These are phyloP conservation scores for Neonectria punicea DNA, from an alignment of 2,329 filamentous ascomycete species.

Conservation along the genomic window DNA sequence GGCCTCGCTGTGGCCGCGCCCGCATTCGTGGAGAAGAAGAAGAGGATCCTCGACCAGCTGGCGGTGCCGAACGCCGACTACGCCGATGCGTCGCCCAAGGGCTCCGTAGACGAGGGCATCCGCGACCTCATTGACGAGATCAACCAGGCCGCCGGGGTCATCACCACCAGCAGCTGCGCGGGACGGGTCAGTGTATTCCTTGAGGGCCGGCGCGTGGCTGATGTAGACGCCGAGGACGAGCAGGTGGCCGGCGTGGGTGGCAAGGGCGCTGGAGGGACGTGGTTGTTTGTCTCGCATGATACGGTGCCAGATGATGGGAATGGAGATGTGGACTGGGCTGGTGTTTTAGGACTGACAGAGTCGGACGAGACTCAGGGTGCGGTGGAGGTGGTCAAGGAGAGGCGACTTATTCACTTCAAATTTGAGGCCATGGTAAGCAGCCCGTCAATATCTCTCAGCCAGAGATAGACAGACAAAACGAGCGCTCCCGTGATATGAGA, in stretches of 20 bases:
- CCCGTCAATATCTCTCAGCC: not conserved
- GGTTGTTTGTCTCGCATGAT: slow-evolving; percentile 91
- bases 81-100: slow-evolving; percentile 88
- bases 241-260: slow-evolving; percentile 75
- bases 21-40: slow-evolving; percentile 71
- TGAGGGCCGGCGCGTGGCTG: slow-evolving; percentile 71
- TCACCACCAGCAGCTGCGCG: slow-evolving; percentile 94
- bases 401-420: slow-evolving; percentile 81
- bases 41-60: slow-evolving; percentile 77
- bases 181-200: slow-evolving; percentile 89
- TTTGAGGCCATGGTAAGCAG: slow-evolving; percentile 92
- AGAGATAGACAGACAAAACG: not conserved
- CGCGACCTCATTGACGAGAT: slow-evolving; percentile 80
- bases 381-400: slow-evolving; percentile 41
- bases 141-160: slow-evolving; percentile 78
- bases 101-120: slow-evolving; percentile 83
- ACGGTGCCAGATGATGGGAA: slow-evolving; percentile 58
- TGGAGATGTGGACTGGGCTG: slow-evolving; percentile 46
- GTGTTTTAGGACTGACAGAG: slow-evolving; percentile 41
- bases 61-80: slow-evolving; percentile 76
- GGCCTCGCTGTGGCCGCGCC: slow-evolving; percentile 46
- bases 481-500: not conserved
- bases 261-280: slow-evolving; percentile 84
- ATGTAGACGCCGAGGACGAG: slow-evolving; percentile 32
- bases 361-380: slow-evolving; percentile 40